Conservation (phyloP, 2,329 filamentous ascomycete species). For the Aspergillus glaucus region DNA sequence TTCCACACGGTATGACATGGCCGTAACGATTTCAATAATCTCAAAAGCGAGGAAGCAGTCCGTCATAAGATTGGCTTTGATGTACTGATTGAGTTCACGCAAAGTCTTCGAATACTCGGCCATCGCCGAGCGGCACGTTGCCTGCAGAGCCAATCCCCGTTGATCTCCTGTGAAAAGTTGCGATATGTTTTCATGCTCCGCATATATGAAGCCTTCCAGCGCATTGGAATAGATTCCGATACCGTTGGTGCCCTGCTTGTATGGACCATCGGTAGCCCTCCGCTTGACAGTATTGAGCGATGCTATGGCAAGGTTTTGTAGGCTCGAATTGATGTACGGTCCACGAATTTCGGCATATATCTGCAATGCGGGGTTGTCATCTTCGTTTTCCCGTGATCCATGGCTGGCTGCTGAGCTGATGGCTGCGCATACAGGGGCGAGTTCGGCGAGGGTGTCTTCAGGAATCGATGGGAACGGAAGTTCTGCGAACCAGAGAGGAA, state of each 20-base stretch:
- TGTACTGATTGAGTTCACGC: slow-evolving; percentile 81
- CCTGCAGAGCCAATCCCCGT: slow-evolving; percentile 71
- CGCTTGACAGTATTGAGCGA: slow-evolving; percentile 78
- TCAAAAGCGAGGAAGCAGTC: slow-evolving; percentile 96
- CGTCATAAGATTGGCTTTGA: slow-evolving; percentile 76
- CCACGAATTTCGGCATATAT: slow-evolving; percentile 83
- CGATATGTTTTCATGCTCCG: slow-evolving; percentile 87
- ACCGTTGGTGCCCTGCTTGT: slow-evolving; percentile 81
- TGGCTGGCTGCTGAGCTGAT: slow-evolving; percentile 58
- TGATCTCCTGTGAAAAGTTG: slow-evolving; percentile 80
- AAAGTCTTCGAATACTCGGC: slow-evolving; percentile 79
- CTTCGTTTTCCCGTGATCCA: slow-evolving; percentile 43
- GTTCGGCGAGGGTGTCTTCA: slow-evolving; percentile 65
- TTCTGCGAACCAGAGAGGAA: slow-evolving; percentile 30
- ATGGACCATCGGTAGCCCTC: slow-evolving; percentile 69
- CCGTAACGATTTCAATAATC: slow-evolving; percentile 82
- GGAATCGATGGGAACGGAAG: slow-evolving; percentile 73
- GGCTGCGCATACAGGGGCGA: slow-evolving; percentile 73
- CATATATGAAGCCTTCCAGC: slow-evolving; percentile 77
- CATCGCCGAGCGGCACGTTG: slow-evolving; percentile 71
- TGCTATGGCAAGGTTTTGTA: slow-evolving; percentile 81
- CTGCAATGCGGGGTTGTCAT: slow-evolving; percentile 66
- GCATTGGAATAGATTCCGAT: slow-evolving; percentile 83
- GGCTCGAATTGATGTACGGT: slow-evolving; percentile 72
- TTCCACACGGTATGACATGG: slow-evolving; percentile 72